Percentiles rank a stretch among this genome's conserved stretches.
Evolutionary conservation across 345 rosid genomes (phyloP).

Genomic region (Hibiscus trionum): DNA sequence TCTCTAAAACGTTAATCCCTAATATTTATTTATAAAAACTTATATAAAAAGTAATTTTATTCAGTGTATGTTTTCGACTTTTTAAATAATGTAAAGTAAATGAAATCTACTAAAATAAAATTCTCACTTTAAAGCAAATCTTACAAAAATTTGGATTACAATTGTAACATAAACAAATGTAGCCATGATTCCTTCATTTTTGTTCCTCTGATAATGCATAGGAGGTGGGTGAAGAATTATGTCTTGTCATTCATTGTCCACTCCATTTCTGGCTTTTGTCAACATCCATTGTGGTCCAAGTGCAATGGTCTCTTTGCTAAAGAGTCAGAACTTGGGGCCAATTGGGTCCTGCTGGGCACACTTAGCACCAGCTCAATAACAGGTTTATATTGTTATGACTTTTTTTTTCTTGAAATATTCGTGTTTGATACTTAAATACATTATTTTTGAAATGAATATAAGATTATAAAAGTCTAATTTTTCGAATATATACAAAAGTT

Average conservation of each 20-base stretch:
- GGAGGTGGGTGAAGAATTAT: constrained; percentile 14
- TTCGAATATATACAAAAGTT: no score
- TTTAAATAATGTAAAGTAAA: no score
- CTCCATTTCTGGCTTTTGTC: constrained; percentile 13
- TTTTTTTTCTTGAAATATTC: not conserved
- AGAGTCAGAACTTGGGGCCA: constrained; percentile 13
- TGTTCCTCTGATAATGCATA: not conserved
- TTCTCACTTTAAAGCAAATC: no score
- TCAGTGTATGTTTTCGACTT: no score
- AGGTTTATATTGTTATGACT: not conserved
- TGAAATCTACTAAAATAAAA: no score
- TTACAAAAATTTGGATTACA: no score
- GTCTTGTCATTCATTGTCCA: constrained; percentile 28
- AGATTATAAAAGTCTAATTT: no score
- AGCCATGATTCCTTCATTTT: not conserved
- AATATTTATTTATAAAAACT: no score
- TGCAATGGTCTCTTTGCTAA: constrained; percentile 17
- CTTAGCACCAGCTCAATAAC: constrained; percentile 3
- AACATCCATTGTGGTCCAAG: constrained; percentile 20
- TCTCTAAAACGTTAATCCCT: no score
- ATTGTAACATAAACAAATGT: not conserved
- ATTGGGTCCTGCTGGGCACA: not conserved
- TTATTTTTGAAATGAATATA: no score
- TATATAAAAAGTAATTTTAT: no score
- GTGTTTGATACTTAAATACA: not conserved